These are phyloP conservation scores for Chaetomiaceae sp. DNA, from an alignment of 2,329 filamentous ascomycete genomes.

Conservation along the genomic window DNA sequence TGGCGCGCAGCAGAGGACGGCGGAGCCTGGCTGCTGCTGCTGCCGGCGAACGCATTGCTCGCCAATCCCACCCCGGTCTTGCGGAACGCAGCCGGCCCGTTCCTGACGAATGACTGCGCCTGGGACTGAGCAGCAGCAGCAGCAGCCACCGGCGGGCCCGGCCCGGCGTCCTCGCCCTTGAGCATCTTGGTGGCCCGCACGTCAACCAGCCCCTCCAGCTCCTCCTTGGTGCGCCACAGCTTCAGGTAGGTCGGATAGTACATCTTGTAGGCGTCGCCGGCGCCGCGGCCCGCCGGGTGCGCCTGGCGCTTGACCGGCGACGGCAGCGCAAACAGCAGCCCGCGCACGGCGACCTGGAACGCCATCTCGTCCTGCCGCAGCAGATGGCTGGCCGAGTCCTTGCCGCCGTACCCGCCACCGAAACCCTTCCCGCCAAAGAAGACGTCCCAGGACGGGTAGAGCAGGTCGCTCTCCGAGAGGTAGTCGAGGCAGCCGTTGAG, in stretches of 20 bases:
- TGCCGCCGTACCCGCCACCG: conserved; percentile 43
- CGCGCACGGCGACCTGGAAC: conserved; percentile 84
- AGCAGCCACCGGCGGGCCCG: conserved; percentile 27
- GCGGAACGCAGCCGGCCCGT: conserved; percentile 12
- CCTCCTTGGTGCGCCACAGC: conserved; percentile 77
- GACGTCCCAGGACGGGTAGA: conserved; percentile 65
- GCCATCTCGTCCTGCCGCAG: conserved; percentile 90
- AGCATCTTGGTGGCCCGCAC: conserved; percentile 59
- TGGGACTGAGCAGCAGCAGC: conserved; percentile 22
- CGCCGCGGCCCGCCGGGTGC: conserved; percentile 33
- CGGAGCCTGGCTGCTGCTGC: background rate
- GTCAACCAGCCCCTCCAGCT: conserved; percentile 68
- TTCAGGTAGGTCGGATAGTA: conserved; percentile 83
- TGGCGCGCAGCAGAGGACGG: no score
- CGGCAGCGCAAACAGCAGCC: conserved; percentile 78
- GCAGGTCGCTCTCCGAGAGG: conserved; percentile 80
- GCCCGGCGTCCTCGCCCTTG: conserved; percentile 42
- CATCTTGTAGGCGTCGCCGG: conserved; percentile 72
- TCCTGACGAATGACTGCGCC: background rate
- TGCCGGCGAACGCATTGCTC: conserved; percentile 1
- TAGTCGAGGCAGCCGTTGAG: conserved; percentile 80
- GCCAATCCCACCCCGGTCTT: background rate
- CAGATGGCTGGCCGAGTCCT: conserved; percentile 61
- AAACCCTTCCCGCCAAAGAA: conserved; percentile 57
- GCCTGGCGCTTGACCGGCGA: conserved; percentile 72